phyloP scores from a whole-genome alignment of 371 early-diverging fungal genomes.

The Saksenaea vasiformis region DNA sequence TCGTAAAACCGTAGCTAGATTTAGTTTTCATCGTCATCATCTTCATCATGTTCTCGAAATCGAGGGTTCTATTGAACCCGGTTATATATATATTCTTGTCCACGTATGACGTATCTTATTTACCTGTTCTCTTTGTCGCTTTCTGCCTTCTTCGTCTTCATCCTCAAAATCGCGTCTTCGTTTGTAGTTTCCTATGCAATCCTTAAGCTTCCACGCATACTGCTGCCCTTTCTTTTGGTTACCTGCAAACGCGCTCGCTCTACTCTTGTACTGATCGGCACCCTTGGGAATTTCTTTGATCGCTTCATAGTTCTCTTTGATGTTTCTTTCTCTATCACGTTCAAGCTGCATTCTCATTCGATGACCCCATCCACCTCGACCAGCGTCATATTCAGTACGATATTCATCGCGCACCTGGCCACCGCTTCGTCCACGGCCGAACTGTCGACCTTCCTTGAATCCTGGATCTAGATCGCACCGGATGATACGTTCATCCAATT shows the following conservation, averaged over 20 bases:
- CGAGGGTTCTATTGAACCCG: slow-evolving; percentile 47
- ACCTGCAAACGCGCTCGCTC: slow-evolving; percentile 21
- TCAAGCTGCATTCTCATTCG: slow-evolving; percentile 66
- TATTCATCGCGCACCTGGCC: slow-evolving; percentile 98
- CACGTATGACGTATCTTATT: too few species aligned
- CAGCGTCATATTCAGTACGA: slow-evolving; percentile 92
- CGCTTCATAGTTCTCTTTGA: slow-evolving; percentile 68
- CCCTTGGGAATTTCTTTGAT: slow-evolving; percentile 64
- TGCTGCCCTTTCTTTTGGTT: background rate
- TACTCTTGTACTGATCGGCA: slow-evolving; percentile 57
- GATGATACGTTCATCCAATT: slow-evolving; percentile 93
- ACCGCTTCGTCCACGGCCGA: slow-evolving; percentile 94
- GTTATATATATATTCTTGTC: too few species aligned
- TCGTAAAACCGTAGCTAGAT: background rate
- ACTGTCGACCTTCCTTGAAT: slow-evolving; percentile 94
- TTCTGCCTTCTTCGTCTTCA: slow-evolving; percentile 40
- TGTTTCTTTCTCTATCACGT: slow-evolving; percentile 60
- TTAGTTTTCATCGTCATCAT: slow-evolving; percentile 51
- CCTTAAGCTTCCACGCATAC: background rate
- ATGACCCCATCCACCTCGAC: slow-evolving; percentile 97
- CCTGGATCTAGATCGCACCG: slow-evolving; percentile 98
- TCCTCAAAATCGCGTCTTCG: slow-evolving; percentile 47
- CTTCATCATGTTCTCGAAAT: slow-evolving; percentile 59
- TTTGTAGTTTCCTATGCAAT: slow-evolving; percentile 8
- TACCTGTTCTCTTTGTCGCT: slow-evolving; percentile 51